Conservation (phyloP, 805 yeast genomes). For the Zygosaccharomyces siamensis region DNA sequence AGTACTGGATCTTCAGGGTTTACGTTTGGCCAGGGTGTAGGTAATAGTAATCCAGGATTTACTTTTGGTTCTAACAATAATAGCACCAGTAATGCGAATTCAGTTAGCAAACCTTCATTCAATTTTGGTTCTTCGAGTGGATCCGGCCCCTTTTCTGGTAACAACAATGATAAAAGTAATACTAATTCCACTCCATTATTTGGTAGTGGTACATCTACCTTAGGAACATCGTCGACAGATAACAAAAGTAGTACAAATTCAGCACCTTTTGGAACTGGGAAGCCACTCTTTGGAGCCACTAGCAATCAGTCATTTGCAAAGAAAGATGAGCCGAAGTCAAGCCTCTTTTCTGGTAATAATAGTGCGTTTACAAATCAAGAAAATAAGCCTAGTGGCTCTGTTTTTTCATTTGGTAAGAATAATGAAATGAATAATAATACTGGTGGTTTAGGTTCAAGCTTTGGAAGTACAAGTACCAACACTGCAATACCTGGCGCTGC, state of each 20-base stretch:
- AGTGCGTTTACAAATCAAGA: constrained; percentile 1
- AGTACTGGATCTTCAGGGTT: constrained; percentile 10
- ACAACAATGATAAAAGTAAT: constrained; percentile 1
- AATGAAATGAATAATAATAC: background rate
- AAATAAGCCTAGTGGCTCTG: constrained; percentile 5
- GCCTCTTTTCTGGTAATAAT: constrained; percentile 5
- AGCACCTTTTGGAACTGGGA: constrained; percentile 3
- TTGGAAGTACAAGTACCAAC: background rate
- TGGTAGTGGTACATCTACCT: constrained; percentile 5
- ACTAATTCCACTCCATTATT: constrained; percentile 7
- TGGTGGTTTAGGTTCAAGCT: constrained; percentile 1
- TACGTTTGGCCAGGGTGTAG: constrained; percentile 7
- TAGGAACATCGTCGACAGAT: background rate
- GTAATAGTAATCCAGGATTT: constrained; percentile 15
- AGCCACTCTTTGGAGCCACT: background rate
- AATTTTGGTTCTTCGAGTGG: constrained; percentile 8
- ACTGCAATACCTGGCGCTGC: background rate
- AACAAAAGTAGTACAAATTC: background rate
- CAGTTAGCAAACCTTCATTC: constrained; percentile 7
- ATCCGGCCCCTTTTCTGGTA: constrained; percentile 5
- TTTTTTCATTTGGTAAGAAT: constrained; percentile 8
- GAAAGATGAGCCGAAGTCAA: background rate
- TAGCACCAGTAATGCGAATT: background rate
- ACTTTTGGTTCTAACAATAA: constrained; percentile 16
- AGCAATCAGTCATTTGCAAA: background rate